Percentiles rank a stretch among this genome's conserved stretches.
These are phyloP conservation scores for Pseudevernia furfuracea DNA, from an alignment of 495 filamentous ascomycete species.

Conservation along the genomic window DNA sequence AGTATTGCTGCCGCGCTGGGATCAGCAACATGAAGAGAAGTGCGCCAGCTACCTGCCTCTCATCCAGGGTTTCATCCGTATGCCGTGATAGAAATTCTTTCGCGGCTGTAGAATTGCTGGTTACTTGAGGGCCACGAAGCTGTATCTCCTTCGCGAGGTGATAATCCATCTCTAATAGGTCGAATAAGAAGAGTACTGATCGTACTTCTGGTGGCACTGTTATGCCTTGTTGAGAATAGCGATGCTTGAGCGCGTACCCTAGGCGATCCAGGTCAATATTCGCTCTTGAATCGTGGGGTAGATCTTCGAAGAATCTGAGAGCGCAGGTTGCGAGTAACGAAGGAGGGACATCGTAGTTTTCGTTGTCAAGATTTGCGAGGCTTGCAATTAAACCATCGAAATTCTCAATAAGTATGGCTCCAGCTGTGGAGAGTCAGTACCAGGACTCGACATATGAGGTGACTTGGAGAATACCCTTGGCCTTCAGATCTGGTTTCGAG, in stretches of 20 bases:
- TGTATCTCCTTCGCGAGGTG: slow-evolving; percentile 71
- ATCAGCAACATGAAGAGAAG: slow-evolving; percentile 76
- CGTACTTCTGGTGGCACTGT: slow-evolving; percentile 63
- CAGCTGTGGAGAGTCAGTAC: slow-evolving; percentile 49
- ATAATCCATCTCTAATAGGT: slow-evolving; percentile 57
- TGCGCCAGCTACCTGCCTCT: slow-evolving; percentile 73
- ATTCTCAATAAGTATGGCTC: slow-evolving; percentile 70
- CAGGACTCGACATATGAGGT: slow-evolving; percentile 18
- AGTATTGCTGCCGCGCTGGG: slow-evolving; percentile 57
- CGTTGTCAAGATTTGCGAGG: slow-evolving; percentile 43
- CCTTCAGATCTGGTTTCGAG: slow-evolving; percentile 68
- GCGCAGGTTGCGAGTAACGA: slow-evolving; percentile 67
- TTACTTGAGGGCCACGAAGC: slow-evolving; percentile 57
- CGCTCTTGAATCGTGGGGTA: slow-evolving; percentile 66
- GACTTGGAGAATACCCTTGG: slow-evolving; percentile 60
- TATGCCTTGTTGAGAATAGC: slow-evolving; percentile 55
- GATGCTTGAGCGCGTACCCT: slow-evolving; percentile 54
- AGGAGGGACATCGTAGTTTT: slow-evolving; percentile 53
- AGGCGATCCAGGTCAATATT: slow-evolving; percentile 64
- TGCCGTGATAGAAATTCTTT: slow-evolving; percentile 59
- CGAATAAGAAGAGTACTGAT: slow-evolving; percentile 64
- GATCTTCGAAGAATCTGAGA: slow-evolving; percentile 72
- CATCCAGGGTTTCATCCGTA: slow-evolving; percentile 60
- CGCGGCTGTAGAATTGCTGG: slow-evolving; percentile 45
- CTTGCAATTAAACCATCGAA: slow-evolving; percentile 66